A percentile compares a stretch with the other conserved stretches of the same genome.
Conservation (phyloP, 805 yeast genomes). For the Ogataea chonburiensis region DNA sequence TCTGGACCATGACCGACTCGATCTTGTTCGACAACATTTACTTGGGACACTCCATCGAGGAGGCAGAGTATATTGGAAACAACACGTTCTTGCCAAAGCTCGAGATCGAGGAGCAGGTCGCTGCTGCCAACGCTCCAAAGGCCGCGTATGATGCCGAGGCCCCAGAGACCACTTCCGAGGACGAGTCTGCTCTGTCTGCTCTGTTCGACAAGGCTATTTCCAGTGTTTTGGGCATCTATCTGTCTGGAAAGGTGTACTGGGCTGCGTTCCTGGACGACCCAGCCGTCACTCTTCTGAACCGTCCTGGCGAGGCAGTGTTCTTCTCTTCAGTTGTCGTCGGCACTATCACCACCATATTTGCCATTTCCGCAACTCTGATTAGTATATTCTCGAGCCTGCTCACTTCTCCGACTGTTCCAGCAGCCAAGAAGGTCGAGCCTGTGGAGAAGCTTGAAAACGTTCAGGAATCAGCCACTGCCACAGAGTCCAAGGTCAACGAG, state of each 20-base stretch:
- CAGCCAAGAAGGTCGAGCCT: slow-evolving; percentile 5
- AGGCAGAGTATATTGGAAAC: slow-evolving; percentile 84
- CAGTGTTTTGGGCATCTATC: slow-evolving; percentile 21
- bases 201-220: slow-evolving; percentile 20
- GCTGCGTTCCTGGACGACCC: slow-evolving; percentile 46
- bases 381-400: slow-evolving; percentile 20
- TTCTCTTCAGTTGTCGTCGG: slow-evolving; percentile 45
- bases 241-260: slow-evolving; percentile 33
- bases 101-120: slow-evolving; percentile 46
- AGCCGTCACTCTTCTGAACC: slow-evolving; percentile 38
- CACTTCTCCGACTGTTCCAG: slow-evolving; percentile 8
- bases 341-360: slow-evolving; percentile 42
- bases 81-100: slow-evolving; percentile 60
- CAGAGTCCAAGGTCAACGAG: slow-evolving; percentile 28
- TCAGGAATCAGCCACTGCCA: slow-evolving; percentile 15
- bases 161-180: slow-evolving; percentile 27
- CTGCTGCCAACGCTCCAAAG: slow-evolving; percentile 42
- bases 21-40: slow-evolving; percentile 81
- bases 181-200: slow-evolving; percentile 21
- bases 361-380: slow-evolving; percentile 38
- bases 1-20: slow-evolving; percentile 81
- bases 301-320: slow-evolving; percentile 51
- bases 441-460: slow-evolving; percentile 17
- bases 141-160: slow-evolving; percentile 40
- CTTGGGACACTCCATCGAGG: slow-evolving; percentile 77